Evolutionary conservation across 306 rosid species (phyloP).

Genomic region (Citrullus mucosospermus): DNA sequence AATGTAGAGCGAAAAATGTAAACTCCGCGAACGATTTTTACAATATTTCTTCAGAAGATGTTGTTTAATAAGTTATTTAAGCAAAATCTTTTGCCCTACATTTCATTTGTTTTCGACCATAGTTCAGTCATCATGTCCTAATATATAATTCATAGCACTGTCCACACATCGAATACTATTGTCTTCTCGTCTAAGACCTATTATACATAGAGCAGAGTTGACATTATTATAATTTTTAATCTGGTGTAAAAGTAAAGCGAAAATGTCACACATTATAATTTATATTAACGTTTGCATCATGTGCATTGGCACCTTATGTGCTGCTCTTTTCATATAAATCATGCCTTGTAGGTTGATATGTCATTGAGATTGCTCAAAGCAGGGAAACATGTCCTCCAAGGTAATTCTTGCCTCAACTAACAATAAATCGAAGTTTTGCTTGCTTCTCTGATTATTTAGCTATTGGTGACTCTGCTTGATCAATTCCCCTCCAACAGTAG

Average conservation of each 20-base stretch:
- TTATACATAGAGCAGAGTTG: not conserved
- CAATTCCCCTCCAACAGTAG: not conserved
- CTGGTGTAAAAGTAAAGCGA: not conserved
- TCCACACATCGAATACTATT: not conserved
- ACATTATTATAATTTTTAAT: not conserved
- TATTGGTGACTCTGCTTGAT: not conserved
- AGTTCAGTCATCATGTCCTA: not conserved
- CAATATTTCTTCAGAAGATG: not conserved
- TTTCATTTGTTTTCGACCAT: not conserved
- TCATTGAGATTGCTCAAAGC: constrained; percentile 67
- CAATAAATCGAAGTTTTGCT: not conserved
- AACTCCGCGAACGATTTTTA: not conserved
- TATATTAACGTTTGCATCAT: not conserved
- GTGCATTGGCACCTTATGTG: not conserved
- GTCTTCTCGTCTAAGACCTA: not conserved
- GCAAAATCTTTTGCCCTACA: not conserved
- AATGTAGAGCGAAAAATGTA: no score
- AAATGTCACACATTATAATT: not conserved
- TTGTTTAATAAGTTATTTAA: not conserved
- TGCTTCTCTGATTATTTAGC: not conserved
- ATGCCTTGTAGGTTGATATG: constrained; percentile 50
- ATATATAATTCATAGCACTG: not conserved
- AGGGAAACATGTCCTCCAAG: constrained; percentile 94
- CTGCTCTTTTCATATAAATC: not conserved
- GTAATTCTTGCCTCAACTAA: constrained; percentile 22